Percentiles rank a stretch among this genome's conserved stretches.
These are phyloP conservation scores for Aleurites moluccanus DNA, from an alignment of 441 rosid species.

Conservation along the genomic window DNA sequence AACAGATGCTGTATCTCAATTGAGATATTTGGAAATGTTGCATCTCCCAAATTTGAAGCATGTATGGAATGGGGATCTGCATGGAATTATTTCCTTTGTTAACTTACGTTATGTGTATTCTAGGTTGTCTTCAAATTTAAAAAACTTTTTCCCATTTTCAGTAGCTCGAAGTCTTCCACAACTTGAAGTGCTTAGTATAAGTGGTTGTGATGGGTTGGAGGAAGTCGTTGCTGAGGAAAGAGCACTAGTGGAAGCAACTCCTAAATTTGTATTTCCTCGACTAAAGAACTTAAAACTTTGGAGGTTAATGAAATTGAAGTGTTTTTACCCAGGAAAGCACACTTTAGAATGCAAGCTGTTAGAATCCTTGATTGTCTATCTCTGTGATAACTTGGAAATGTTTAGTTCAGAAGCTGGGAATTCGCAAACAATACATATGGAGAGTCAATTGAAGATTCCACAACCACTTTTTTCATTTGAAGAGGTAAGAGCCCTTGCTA, in stretches of 20 bases:
- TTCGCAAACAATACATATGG: background rate
- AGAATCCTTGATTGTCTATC: background rate
- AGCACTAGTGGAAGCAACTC: too few species aligned
- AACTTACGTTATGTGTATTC: constrained; percentile 1
- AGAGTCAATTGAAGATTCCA: background rate
- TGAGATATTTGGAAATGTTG: background rate
- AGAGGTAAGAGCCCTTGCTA: constrained; percentile 2
- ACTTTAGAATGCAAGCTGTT: background rate
- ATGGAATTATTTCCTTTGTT: constrained; percentile 21
- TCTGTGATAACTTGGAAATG: background rate
- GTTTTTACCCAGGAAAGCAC: constrained; percentile 8
- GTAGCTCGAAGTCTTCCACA: too few species aligned
- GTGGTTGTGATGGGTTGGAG: too few species aligned
- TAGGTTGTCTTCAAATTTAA: too few species aligned
- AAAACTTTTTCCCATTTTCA: constrained; percentile 27
- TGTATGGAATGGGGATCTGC: constrained; percentile 29
- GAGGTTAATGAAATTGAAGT: background rate
- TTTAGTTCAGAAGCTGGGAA: background rate
- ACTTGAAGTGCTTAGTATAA: too few species aligned
- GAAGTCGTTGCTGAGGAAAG: too few species aligned
- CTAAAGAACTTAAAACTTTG: background rate
- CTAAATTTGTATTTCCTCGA: constrained; percentile 23
- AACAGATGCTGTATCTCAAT: background rate
- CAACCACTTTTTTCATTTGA: constrained; percentile 8
- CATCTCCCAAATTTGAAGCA: constrained; percentile 28